Evolutionary conservation across 1,284 basidiomycete species (phyloP), one percentile per base, ranked within the genome.

Genomic region (Microbotryum silenes-acaulis): DNA sequence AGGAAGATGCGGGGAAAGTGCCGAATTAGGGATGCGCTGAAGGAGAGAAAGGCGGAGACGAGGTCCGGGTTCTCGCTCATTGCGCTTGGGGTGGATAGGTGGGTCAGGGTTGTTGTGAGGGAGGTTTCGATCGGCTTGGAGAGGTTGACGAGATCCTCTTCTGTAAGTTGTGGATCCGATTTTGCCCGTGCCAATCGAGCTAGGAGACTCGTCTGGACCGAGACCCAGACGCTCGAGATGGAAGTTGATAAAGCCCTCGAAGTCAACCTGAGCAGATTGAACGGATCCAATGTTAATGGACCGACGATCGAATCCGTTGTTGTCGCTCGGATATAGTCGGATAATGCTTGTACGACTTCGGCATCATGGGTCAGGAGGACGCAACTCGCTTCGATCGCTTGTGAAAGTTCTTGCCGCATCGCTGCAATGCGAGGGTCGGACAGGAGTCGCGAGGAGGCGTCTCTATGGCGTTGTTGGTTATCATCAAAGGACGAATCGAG

Each of bases 41-140:
- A 61, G 2, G 55, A 37, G 5, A 74, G 61, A 56, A 73, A 73
- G 12, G 64, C 67, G 20, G 72, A 68, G 3, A 72, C 71, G 5
- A 72, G 56, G 48, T 74, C 72, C 0, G 72, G 72, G 29, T 72
- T 70, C 54, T 69, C 64, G 27, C 56, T 59, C 68, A 74, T 70
- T 1, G 63, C 71, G 37, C 37, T 42, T 42, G 37, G 37, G 16
- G 37, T 70, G 63, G 3, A 6, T 5, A 27, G 25, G 2, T 53
- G 31, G 46, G 29, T 52, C n/a, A 31, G 44, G 45, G 12, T 42
- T 54, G 14, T 53, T 7, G 37, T 56, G n/a, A 71, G 31, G 6
- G 52, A 53, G 21, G 23, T 42, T 29, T 67, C 63, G 14, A 67
- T 53, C 50, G 66, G 66, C 10, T n/a, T 20, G 1, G 55, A 56